These are phyloP conservation scores for Rhizopus sp. DNA, from an alignment of 371 early-diverging fungal species.

Conservation along the genomic window DNA sequence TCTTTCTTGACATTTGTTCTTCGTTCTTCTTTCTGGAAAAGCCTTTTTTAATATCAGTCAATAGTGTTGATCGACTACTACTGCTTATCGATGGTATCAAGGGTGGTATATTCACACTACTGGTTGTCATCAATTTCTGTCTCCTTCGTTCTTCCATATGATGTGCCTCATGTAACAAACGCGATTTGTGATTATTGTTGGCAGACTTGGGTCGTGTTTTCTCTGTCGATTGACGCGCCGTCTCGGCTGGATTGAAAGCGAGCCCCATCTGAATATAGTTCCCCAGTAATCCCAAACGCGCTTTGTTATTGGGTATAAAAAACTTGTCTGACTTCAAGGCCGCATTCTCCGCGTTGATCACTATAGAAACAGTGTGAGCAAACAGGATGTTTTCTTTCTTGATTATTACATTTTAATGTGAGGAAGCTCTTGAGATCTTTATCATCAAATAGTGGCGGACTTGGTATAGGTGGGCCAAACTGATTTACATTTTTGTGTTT, in stretches of 20 bases:
- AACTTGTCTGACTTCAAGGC: constrained; percentile 71
- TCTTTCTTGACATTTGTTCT: not conserved
- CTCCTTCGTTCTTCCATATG: too few species aligned
- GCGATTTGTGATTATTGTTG: not conserved
- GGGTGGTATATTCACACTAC: too few species aligned
- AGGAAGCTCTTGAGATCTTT: constrained; percentile 52
- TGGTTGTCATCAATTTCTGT: too few species aligned
- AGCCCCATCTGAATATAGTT: constrained; percentile 37
- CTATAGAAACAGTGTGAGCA: constrained; percentile 20
- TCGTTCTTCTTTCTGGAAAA: not conserved
- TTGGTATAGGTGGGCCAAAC: constrained; percentile 68
- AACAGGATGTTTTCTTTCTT: not conserved
- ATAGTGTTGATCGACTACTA: not conserved
- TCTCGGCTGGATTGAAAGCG: too few species aligned
- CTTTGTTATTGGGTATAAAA: constrained; percentile 53
- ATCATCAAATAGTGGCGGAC: constrained; percentile 58
- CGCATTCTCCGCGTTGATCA: constrained; percentile 80
- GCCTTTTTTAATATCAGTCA: not conserved
- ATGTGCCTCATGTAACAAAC: not conserved
- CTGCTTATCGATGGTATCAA: too few species aligned
- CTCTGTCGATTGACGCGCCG: too few species aligned
- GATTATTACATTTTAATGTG: constrained; percentile 47
- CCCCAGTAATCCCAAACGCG: constrained; percentile 48
- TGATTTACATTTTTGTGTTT: constrained; percentile 59
- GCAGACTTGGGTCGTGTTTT: not conserved